A percentile compares a stretch with the other conserved stretches of the same genome.
Evolutionary conservation across 345 rosid species (phyloP).

Genomic region (Cardamine resedifolia): DNA sequence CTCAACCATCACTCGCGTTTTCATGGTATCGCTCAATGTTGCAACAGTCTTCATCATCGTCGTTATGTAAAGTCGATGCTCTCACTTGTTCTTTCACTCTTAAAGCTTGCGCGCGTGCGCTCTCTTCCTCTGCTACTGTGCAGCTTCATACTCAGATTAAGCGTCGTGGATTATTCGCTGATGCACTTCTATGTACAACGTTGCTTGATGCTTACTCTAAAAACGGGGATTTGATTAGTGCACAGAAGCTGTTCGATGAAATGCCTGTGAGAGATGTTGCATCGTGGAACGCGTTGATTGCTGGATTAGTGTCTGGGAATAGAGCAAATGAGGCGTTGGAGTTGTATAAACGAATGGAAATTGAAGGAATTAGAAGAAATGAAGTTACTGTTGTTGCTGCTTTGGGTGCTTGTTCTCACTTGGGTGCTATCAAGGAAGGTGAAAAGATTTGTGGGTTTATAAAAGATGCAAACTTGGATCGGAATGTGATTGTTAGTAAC

Average conservation of each 20-base stretch:
- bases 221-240: slow-evolving; percentile 50
- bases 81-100: slow-evolving; percentile 77
- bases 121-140: slow-evolving; percentile 44
- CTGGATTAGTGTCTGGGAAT: slow-evolving; percentile 68
- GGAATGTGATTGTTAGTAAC: slow-evolving; percentile 63
- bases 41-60: slow-evolving; percentile 37
- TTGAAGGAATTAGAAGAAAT: slow-evolving; percentile 52
- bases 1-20: slow-evolving; percentile 55
- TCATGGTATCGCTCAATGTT: slow-evolving; percentile 59
- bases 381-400: slow-evolving; percentile 77
- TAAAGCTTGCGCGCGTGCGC: slow-evolving; percentile 75
- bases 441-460: slow-evolving; percentile 51
- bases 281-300: slow-evolving; percentile 82
- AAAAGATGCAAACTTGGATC: slow-evolving; percentile 52
- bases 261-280: slow-evolving; percentile 70
- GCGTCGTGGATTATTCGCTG: slow-evolving; percentile 60
- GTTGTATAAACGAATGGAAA: slow-evolving; percentile 61
- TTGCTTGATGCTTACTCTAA: slow-evolving; percentile 72
- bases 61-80: slow-evolving; percentile 55
- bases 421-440: slow-evolving; percentile 75
- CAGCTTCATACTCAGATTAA: slow-evolving; percentile 62
- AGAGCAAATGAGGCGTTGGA: slow-evolving; percentile 61
- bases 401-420: slow-evolving; percentile 71
- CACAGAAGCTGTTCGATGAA: slow-evolving; percentile 69
- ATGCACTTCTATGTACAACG: slow-evolving; percentile 73